These are phyloP conservation scores for Alternaria dauci DNA, from an alignment of 2,329 filamentous ascomycete genomes.

Conservation along the genomic window DNA sequence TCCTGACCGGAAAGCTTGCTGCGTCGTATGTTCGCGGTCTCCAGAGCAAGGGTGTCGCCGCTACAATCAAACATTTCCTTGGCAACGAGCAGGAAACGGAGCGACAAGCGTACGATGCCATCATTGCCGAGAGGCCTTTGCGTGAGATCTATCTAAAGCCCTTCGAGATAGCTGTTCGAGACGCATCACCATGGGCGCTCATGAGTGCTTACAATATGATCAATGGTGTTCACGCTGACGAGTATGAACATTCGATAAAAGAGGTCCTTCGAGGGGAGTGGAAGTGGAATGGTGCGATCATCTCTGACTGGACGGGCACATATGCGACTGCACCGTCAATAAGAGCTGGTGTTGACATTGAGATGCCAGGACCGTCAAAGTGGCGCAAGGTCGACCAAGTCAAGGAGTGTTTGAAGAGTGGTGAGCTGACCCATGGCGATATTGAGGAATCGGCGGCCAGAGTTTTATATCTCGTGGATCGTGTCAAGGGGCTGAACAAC, in stretches of 20 bases:
- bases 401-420: conserved; percentile 43
- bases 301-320: conserved; percentile 55
- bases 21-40: conserved; percentile 76
- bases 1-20: conserved; percentile 76
- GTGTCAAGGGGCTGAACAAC: conserved; percentile 66
- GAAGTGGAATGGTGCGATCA: conserved; percentile 54
- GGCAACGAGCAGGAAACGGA: conserved; percentile 78
- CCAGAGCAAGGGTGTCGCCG: conserved; percentile 76
- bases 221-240: conserved; percentile 63
- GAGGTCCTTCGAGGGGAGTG: conserved; percentile 53
- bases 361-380: conserved; percentile 54
- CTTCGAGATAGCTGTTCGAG: conserved; percentile 75
- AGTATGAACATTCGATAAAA: conserved; percentile 53
- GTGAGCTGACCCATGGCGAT: conserved; percentile 59
- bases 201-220: conserved; percentile 75
- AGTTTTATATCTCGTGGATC: conserved; percentile 68
- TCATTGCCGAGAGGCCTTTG: conserved; percentile 70
- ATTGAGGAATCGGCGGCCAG: conserved; percentile 59
- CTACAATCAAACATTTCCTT: conserved; percentile 81
- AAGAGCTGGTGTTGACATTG: conserved; percentile 51
- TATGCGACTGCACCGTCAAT: conserved; percentile 52
- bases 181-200: conserved; percentile 72
- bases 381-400: conserved; percentile 51
- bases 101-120: conserved; percentile 69
- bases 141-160: conserved; percentile 77